phyloP scores from a whole-genome alignment of 2,329 filamentous ascomycete species.

The Pseudogymnoascus sp. region DNA sequence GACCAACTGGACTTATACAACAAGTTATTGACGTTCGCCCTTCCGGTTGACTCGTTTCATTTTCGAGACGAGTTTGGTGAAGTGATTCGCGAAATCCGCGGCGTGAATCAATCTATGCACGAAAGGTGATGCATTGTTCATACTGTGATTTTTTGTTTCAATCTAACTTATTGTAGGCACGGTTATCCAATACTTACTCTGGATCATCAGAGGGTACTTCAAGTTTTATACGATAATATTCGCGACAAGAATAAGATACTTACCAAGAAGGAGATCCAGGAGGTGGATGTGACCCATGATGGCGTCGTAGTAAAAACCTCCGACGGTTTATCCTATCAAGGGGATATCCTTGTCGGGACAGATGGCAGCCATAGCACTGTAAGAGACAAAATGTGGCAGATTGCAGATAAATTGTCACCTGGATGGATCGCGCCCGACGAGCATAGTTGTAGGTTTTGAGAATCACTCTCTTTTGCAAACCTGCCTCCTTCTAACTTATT shows the following conservation, averaged over 20 bases:
- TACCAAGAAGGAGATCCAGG: slow-evolving; percentile 23
- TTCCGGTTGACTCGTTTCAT: neutral
- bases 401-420: slow-evolving; percentile 19
- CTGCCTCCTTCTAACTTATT: neutral
- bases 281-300: slow-evolving; percentile 18
- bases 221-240: slow-evolving; percentile 28
- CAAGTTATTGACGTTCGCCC: neutral
- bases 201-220: slow-evolving; percentile 29
- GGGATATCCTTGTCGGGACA: slow-evolving; percentile 31
- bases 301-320: slow-evolving; percentile 26
- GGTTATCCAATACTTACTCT: slow-evolving; percentile 30
- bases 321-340: slow-evolving; percentile 26
- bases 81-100: neutral
- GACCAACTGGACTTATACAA: slow-evolving; percentile 38
- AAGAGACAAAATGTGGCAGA: slow-evolving; percentile 26
- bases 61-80: neutral
- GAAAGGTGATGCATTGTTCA: neutral
- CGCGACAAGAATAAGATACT: slow-evolving; percentile 28
- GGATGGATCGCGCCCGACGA: slow-evolving; percentile 21
- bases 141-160: neutral
- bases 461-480: slow-evolving; percentile 15
- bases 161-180: neutral
- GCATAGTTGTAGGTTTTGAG: slow-evolving; percentile 10
- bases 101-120: neutral
- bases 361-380: slow-evolving; percentile 35